Evolutionary conservation across 1,284 basidiomycete genomes (phyloP), one percentile per base, ranked within the genome.

Genomic region (Paramarasmius palmivorus): DNA sequence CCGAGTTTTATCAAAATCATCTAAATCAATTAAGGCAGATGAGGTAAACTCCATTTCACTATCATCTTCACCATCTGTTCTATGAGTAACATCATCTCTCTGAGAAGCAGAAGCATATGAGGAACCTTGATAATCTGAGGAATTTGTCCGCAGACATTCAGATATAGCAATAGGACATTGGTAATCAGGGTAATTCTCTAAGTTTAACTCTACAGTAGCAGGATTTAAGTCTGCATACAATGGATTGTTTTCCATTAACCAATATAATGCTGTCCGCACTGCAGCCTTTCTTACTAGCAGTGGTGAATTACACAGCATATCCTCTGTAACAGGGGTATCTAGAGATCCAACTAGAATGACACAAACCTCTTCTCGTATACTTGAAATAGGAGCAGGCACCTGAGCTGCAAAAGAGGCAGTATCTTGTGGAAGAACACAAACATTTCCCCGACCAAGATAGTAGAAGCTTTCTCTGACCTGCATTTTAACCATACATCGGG

Each of bases 401-500:
- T 20, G 29, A 0, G 17, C 35, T 2, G 44, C 4, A 1, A 57
- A 32, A 5, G 52, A 36, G 2, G 34, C 32, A 12, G 56, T 45
- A 23, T 59, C 50, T 25, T 57, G 58, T 2, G 56, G 47, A 3
- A 56, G 42, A 15, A 59, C 49, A 34, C 56, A 59, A 9, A 53
- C 48, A 42, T 59, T 59, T 1, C 56, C 56, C 54, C 37, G 39
- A 53, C 42, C 55, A 53, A 2, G 53, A n/a, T 46, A 0, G 55
- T 2, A 2, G 55, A 52, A 1, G 53, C 53, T 9, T 42, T 32
- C 22, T n/a, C n/a, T n/a, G n/a, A n/a, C n/a, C n/a, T 54, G 29
- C 15, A 57, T 23, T 20, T 54, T 57, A 20, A 48, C 54, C 52
- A 54, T 48, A n/a, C 56, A 57, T 44, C 22, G 50, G 1, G 56